Conservation (phyloP, 225 moss, liverwort and hornwort genomes). For the Marchantia paleacea region DNA sequence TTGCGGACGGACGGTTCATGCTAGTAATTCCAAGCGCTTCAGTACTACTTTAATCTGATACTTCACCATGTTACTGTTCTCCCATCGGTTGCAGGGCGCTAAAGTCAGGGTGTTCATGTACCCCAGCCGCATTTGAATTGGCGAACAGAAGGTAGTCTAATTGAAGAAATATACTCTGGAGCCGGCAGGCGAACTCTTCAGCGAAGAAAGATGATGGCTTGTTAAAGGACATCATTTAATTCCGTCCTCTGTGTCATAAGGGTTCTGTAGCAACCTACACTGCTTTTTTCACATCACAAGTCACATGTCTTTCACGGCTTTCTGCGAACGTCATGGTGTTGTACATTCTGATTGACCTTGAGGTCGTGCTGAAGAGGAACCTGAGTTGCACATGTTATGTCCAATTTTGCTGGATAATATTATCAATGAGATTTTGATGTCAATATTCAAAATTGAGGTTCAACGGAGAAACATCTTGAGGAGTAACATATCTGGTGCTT, state of each 20-base stretch:
- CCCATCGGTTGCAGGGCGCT: slow-evolving; percentile 48
- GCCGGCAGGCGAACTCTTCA: neutral
- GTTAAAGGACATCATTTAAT: neutral
- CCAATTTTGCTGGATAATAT: slow-evolving; percentile 15
- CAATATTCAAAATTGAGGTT: neutral
- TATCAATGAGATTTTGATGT: slow-evolving; percentile 18
- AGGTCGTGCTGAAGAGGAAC: slow-evolving; percentile 1
- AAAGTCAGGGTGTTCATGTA: slow-evolving; percentile 85
- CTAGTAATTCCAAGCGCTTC: too few relatives aligned
- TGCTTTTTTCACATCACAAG: neutral
- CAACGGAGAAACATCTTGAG: neutral
- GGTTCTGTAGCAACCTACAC: neutral
- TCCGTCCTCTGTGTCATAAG: neutral
- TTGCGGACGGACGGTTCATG: too few relatives aligned
- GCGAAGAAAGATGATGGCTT: neutral
- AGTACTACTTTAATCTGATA: neutral
- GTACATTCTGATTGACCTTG: neutral
- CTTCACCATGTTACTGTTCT: neutral
- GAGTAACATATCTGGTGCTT: too few relatives aligned
- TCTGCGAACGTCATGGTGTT: slow-evolving; percentile 6
- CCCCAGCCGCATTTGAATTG: slow-evolving; percentile 63
- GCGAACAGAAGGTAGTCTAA: neutral
- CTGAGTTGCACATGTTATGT: slow-evolving; percentile 6
- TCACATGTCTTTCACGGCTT: slow-evolving; percentile 6
- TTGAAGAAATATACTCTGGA: slow-evolving; percentile 1